Evolutionary conservation across 768 basidiomycete genomes (phyloP), one percentile per base, ranked within the genome.

Genomic region (Pleurotus sapidus): DNA sequence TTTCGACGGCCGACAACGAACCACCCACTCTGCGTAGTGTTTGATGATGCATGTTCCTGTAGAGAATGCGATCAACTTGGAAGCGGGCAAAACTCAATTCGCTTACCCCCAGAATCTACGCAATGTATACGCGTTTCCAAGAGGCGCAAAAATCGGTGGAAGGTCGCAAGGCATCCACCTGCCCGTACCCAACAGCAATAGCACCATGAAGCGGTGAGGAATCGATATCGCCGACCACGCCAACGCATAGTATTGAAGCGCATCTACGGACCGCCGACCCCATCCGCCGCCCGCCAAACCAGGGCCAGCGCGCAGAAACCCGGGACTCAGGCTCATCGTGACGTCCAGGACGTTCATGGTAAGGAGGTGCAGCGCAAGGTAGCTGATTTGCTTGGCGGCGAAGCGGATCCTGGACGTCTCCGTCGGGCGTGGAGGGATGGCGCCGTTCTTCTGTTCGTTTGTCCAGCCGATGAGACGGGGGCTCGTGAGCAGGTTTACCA

Each of bases 401-500:
- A 43, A 43, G 20, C 15, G 42, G 3, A 43, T 43, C n/a, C 20
- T 20, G 9, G 42, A 20, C 15, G 42, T 43, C 42, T n/a, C n/a
- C n/a, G 5, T 43, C 12, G 42, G 42, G 24, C 59, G 66, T 18
- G 57, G 47, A 15, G 68, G 64, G 25, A 48, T 67, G 56, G 57
- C 63, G 55, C 54, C 60, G 30, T 20, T 39, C 2, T 59, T 59
- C 2, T 65, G 63, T 58, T 70, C 69, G 43, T 72, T 70, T 15
- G 65, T 61, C 72, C 73, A 75, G 30, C 72, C 69, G 5, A 77
- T 67, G 11, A 74, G 73, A 40, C 74, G 66, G 0, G 70, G 66
- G 43, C 67, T 73, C 39, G 62, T 59, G 45, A 66, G 65, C 12
- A 75, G 62, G 42, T 66, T 61, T 24, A 65, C 54, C 23, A 68